Conservation (phyloP, 2,329 filamentous ascomycete species). For the Scytalidium lignicola region DNA sequence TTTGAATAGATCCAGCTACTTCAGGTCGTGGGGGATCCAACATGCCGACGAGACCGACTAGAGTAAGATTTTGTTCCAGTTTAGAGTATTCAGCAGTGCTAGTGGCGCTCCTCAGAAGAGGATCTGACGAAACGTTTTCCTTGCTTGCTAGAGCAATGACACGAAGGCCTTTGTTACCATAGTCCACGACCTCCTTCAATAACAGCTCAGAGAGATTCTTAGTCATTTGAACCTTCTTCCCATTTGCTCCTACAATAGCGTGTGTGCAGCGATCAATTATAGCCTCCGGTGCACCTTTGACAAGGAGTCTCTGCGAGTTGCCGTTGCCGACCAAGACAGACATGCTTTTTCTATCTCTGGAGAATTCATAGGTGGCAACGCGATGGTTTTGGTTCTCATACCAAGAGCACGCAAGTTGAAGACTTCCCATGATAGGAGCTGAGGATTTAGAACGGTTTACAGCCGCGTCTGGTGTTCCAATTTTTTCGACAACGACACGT, state of each 20-base stretch:
- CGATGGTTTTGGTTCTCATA: conserved; percentile 74
- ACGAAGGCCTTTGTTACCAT: conserved; percentile 87
- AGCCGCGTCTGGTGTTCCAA: conserved; percentile 60
- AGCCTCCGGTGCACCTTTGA: conserved; percentile 94
- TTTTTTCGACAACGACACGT: conserved; percentile 86
- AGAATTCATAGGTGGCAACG: conserved; percentile 92
- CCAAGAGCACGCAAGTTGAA: conserved; percentile 77
- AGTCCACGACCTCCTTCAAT: conserved; percentile 75
- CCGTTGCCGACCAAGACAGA: conserved; percentile 79
- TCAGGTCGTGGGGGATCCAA: conserved; percentile 92
- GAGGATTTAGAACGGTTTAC: conserved; percentile 46
- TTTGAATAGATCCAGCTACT: conserved; percentile 76
- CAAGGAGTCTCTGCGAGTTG: conserved; percentile 71
- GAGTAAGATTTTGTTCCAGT: conserved; percentile 89
- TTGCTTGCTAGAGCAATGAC: conserved; percentile 89
- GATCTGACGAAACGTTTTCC: conserved; percentile 67
- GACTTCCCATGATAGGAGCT: conserved; percentile 50
- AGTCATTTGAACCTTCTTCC: conserved; percentile 69
- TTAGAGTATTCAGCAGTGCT: conserved; percentile 78
- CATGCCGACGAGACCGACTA: conserved; percentile 93
- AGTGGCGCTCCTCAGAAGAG: conserved; percentile 69
- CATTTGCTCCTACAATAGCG: conserved; percentile 70
- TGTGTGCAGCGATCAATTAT: conserved; percentile 89
- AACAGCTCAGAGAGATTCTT: conserved; percentile 66
- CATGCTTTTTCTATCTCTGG: conserved; percentile 98